phyloP scores from a whole-genome alignment of 129 eudicot genomes.

The Centrapalus pauciflorus region DNA sequence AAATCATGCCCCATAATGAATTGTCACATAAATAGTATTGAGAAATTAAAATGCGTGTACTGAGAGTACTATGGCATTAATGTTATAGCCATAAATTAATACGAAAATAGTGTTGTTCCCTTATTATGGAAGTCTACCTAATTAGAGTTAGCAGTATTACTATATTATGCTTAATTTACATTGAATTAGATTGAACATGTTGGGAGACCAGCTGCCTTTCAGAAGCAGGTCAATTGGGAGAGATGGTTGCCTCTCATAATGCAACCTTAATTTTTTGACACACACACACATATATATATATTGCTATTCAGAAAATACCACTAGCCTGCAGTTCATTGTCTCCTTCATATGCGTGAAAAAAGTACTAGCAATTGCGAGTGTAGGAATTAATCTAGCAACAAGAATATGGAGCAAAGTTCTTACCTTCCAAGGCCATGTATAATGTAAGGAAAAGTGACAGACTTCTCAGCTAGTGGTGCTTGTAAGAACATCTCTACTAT shows the following conservation, averaged over 20 bases:
- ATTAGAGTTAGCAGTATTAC: too few relatives aligned
- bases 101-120: too few relatives aligned
- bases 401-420: conserved; percentile 4
- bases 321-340: neutral
- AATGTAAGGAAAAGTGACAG: conserved; percentile 50
- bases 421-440: conserved; percentile 88
- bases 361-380: neutral
- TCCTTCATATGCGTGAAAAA: neutral
- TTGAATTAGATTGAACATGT: too few relatives aligned
- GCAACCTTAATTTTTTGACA: neutral
- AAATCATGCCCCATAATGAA: neutral
- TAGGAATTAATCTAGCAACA: neutral
- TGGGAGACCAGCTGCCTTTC: too few relatives aligned
- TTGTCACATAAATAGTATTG: neutral
- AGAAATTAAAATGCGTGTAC: too few relatives aligned
- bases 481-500: conserved; percentile 71
- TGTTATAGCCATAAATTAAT: too few relatives aligned
- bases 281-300: neutral
- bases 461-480: conserved; percentile 72
- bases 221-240: too few relatives aligned
- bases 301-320: neutral
- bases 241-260: too few relatives aligned
- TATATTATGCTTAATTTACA: too few relatives aligned
- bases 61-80: too few relatives aligned
- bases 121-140: too few relatives aligned